Evolutionary conservation across 2,329 filamentous ascomycete genomes (phyloP).

Genomic region (Aspergillus fumigatiaffinis): DNA sequence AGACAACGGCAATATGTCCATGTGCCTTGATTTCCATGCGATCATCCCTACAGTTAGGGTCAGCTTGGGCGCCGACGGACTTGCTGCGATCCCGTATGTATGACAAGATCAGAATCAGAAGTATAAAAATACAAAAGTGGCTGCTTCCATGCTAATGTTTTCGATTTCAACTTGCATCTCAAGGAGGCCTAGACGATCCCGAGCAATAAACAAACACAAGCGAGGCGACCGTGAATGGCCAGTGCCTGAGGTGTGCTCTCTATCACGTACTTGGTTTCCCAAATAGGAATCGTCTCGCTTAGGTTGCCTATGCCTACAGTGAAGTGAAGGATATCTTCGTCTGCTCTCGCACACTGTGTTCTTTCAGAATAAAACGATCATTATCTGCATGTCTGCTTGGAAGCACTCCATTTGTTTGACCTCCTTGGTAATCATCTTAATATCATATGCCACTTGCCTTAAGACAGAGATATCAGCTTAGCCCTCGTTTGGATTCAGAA

Average conservation of each 20-base stretch:
- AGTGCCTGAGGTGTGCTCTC: slow-evolving; percentile 2
- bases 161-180: not conserved
- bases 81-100: not conserved
- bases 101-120: not conserved
- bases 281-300: slow-evolving; percentile 16
- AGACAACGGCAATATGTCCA: not conserved
- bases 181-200: not conserved
- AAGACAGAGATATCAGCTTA: not conserved
- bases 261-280: slow-evolving; percentile 10
- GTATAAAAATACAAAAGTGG: not conserved
- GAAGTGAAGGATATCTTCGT: slow-evolving; percentile 8
- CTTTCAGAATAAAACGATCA: not conserved
- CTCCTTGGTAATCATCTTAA: not conserved
- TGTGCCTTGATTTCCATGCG: not conserved
- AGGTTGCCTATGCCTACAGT: slow-evolving; percentile 5
- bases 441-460: not conserved
- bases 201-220: not conserved
- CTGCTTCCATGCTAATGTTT: not conserved
- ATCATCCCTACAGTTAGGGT: not conserved
- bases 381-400: not conserved
- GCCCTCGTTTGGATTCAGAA: not conserved
- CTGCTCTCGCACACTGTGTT: not conserved
- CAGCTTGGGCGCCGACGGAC: not conserved
- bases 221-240: not conserved
- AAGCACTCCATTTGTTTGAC: not conserved